These are phyloP conservation scores for Orobanche coerulescens DNA, from an alignment of 257 asterid genomes.

Conservation along the genomic window DNA sequence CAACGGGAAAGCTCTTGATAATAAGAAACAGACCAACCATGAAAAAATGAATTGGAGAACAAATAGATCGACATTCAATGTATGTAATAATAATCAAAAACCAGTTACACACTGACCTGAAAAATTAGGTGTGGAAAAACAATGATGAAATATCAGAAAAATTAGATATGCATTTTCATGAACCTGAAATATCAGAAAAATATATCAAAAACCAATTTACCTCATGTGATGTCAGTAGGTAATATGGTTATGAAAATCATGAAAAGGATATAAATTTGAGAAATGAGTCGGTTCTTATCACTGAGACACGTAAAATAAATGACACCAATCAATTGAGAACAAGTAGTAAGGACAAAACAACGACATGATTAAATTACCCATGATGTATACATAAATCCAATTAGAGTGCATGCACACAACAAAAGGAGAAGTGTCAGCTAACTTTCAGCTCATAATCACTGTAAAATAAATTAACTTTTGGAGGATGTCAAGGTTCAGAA, in stretches of 20 bases:
- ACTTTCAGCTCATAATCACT: conserved; percentile 6
- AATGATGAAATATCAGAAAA: conserved; percentile 68
- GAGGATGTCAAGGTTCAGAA: neutral
- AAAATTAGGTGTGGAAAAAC: conserved; percentile 63
- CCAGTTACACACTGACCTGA: conserved; percentile 51
- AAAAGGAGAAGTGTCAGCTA: conserved; percentile 3
- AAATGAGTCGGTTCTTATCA: neutral
- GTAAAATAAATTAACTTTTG: neutral
- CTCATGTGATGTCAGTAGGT: conserved; percentile 1
- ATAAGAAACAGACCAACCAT: conserved; percentile 3
- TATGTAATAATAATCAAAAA: conserved; percentile 12
- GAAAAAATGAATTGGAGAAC: neutral
- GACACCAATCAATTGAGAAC: too few species aligned
- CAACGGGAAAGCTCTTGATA: neutral
- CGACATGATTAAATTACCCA: neutral
- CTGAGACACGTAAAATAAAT: neutral
- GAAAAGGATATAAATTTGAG: neutral
- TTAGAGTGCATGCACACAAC: conserved; percentile 9
- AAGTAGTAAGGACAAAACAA: conserved; percentile 13
- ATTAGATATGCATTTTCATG: conserved; percentile 91
- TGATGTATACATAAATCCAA: neutral
- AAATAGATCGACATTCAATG: neutral
- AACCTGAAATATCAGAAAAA: conserved; percentile 39
- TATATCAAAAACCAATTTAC: conserved; percentile 11
- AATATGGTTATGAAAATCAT: neutral